Evolutionary conservation across 495 filamentous ascomycete species (phyloP).

Genomic region (Pseudomonodictys pantanalensis): DNA sequence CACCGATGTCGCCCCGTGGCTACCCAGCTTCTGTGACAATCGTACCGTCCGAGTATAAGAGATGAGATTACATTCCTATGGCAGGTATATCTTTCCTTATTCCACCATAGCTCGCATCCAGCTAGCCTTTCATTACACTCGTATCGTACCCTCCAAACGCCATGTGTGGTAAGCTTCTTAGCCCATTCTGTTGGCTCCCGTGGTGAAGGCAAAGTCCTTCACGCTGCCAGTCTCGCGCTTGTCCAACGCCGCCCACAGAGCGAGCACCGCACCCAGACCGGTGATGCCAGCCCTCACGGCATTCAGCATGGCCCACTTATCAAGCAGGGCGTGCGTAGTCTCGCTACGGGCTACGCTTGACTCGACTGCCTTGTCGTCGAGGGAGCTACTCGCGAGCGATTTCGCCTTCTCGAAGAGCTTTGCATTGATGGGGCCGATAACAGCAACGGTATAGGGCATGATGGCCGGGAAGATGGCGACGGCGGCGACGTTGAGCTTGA

Average conservation of each 20-base stretch:
- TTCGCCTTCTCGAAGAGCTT: slow-evolving; percentile 42
- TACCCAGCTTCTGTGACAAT: no score
- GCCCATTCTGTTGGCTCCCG: slow-evolving; percentile 35
- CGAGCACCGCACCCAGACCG: slow-evolving; percentile 23
- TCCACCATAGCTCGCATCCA: no score
- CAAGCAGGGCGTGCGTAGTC: slow-evolving; percentile 49
- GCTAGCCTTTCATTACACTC: no score
- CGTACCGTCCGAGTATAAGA: no score
- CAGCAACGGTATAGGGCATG: slow-evolving; percentile 50
- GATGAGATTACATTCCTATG: no score
- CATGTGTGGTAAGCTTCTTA: no score
- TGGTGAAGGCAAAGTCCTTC: slow-evolving; percentile 9
- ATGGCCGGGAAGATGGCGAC: slow-evolving; percentile 45
- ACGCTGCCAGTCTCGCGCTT: slow-evolving; percentile 26
- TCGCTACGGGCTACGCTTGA: slow-evolving; percentile 39
- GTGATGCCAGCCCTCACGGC: slow-evolving; percentile 43
- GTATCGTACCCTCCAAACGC: no score
- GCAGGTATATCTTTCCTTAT: no score
- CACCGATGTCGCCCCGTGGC: no score
- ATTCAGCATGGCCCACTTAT: slow-evolving; percentile 56
- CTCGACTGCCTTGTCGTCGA: slow-evolving; percentile 39
- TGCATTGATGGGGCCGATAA: slow-evolving; percentile 48
- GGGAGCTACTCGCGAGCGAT: slow-evolving; percentile 25
- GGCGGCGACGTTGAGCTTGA: slow-evolving; percentile 46
- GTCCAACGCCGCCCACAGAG: slow-evolving; percentile 34